A percentile compares a stretch with the other conserved stretches of the same genome.
These are phyloP conservation scores for Cordyceps pruinosa DNA, from an alignment of 2,329 filamentous ascomycete species.

Conservation along the genomic window DNA sequence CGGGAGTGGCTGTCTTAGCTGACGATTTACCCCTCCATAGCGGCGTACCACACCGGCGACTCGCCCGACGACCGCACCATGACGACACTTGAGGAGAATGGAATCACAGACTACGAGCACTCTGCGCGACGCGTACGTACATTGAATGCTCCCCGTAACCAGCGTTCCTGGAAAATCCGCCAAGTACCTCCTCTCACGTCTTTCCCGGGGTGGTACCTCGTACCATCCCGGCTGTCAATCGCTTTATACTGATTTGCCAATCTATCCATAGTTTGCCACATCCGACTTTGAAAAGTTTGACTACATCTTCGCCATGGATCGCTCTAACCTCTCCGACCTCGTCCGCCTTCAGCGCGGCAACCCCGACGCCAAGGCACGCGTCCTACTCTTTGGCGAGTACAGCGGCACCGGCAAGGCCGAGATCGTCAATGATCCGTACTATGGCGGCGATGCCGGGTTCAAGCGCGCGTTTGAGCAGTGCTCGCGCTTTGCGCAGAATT, in stretches of 20 bases:
- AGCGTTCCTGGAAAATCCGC: too few species aligned
- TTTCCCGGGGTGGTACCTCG: too few species aligned
- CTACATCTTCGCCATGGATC: slow-evolving; percentile 94
- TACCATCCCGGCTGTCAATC: not conserved
- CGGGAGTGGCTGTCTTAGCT: not conserved
- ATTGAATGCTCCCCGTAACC: not conserved
- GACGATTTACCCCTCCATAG: slow-evolving; percentile 29
- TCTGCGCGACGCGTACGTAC: slow-evolving; percentile 63
- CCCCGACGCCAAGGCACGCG: slow-evolving; percentile 52
- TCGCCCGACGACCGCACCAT: slow-evolving; percentile 78
- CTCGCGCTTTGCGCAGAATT: slow-evolving; percentile 66
- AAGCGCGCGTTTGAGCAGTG: slow-evolving; percentile 82
- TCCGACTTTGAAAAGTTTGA: slow-evolving; percentile 81
- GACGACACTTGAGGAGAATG: slow-evolving; percentile 64
- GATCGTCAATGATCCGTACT: slow-evolving; percentile 84
- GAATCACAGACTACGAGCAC: slow-evolving; percentile 72
- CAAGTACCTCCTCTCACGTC: too few species aligned
- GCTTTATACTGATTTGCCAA: not conserved
- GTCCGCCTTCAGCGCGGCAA: slow-evolving; percentile 52
- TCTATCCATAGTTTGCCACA: slow-evolving; percentile 38
- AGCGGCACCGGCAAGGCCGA: slow-evolving; percentile 63
- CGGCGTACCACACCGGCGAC: slow-evolving; percentile 74
- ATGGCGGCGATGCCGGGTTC: slow-evolving; percentile 78
- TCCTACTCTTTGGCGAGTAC: slow-evolving; percentile 79
- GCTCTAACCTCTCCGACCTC: slow-evolving; percentile 68